These are phyloP conservation scores for thale cress (Arabidopsis thaliana) DNA, from an alignment of 345 rosid species.

Conservation along the genomic window DNA sequence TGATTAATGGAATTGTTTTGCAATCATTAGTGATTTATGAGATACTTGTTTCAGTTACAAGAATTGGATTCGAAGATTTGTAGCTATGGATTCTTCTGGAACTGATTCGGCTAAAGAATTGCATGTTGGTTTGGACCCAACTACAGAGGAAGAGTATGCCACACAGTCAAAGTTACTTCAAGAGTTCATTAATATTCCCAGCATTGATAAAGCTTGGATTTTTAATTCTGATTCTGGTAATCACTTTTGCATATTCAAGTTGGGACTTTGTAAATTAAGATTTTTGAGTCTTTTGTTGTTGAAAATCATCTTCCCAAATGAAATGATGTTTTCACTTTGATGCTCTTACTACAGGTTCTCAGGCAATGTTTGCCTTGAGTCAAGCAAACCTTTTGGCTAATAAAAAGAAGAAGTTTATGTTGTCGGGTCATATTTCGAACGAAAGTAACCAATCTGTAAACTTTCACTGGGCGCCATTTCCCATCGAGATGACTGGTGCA, in stretches of 20 bases:
- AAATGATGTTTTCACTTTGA: conserved; percentile 11
- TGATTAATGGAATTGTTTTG: background rate
- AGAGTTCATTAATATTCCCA: conserved; percentile 67
- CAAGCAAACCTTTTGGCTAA: conserved; percentile 84
- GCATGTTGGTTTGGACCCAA: conserved; percentile 56
- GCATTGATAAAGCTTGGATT: conserved; percentile 84
- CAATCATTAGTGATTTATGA: background rate
- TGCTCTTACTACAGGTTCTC: conserved; percentile 51
- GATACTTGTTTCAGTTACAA: conserved; percentile 42
- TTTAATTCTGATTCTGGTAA: conserved; percentile 63
- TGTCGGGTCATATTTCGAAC: conserved; percentile 60
- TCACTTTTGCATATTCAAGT: conserved; percentile 4
- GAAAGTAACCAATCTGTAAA: conserved; percentile 49
- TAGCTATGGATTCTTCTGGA: conserved; percentile 59
- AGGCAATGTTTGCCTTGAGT: conserved; percentile 76
- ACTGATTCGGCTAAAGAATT: conserved; percentile 43
- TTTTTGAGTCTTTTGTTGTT: background rate
- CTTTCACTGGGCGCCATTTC: conserved; percentile 85
- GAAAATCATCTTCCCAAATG: background rate
- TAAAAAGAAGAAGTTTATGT: conserved; percentile 66
- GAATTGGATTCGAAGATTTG: conserved; percentile 39
- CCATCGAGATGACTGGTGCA: conserved; percentile 76
- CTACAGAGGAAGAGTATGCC: conserved; percentile 68
- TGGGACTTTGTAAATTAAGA: background rate
- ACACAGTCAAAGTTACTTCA: conserved; percentile 72